These are phyloP conservation scores for Aspergillus tubingensis DNA, from an alignment of 2,329 filamentous ascomycete genomes.

Conservation along the genomic window DNA sequence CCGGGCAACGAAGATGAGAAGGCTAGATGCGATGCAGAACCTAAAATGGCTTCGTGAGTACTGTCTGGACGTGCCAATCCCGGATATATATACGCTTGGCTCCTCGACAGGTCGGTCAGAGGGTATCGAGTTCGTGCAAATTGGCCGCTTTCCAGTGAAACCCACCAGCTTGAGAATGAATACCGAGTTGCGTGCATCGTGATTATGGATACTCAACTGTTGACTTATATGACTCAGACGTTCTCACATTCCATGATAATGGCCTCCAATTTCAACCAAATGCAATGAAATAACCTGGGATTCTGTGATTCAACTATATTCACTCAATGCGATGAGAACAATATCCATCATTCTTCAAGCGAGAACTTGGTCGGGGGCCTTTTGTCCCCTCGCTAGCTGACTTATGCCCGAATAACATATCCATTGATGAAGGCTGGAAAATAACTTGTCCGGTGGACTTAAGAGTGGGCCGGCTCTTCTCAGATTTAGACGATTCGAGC, in stretches of 20 bases:
- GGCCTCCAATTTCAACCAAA: slow-evolving; percentile 26
- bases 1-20: slow-evolving; percentile 34
- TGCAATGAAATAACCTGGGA: slow-evolving; percentile 20
- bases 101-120: not conserved
- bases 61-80: slow-evolving; percentile 29
- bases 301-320: slow-evolving; percentile 20
- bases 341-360: slow-evolving; percentile 28
- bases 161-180: slow-evolving; percentile 14
- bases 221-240: slow-evolving; percentile 6
- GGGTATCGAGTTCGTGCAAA: slow-evolving; percentile 23
- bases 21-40: slow-evolving; percentile 27
- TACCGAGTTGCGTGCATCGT: slow-evolving; percentile 4
- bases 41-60: slow-evolving; percentile 27
- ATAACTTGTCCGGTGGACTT: slow-evolving; percentile 25
- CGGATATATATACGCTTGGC: slow-evolving; percentile 19
- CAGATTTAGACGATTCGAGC: no score
- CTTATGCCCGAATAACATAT: no score
- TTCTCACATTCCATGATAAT: slow-evolving; percentile 8
- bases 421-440: slow-evolving; percentile 26
- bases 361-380: slow-evolving; percentile 36
- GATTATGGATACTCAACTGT: slow-evolving; percentile 2
- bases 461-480: no score
- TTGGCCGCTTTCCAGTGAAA: slow-evolving; percentile 17
- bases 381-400: slow-evolving; percentile 23
- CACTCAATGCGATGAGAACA: slow-evolving; percentile 32